Percentiles rank a stretch among this genome's conserved stretches.
These are phyloP conservation scores for Poa pratensis DNA, from an alignment of 176 grass and related monocot species.

Conservation along the genomic window DNA sequence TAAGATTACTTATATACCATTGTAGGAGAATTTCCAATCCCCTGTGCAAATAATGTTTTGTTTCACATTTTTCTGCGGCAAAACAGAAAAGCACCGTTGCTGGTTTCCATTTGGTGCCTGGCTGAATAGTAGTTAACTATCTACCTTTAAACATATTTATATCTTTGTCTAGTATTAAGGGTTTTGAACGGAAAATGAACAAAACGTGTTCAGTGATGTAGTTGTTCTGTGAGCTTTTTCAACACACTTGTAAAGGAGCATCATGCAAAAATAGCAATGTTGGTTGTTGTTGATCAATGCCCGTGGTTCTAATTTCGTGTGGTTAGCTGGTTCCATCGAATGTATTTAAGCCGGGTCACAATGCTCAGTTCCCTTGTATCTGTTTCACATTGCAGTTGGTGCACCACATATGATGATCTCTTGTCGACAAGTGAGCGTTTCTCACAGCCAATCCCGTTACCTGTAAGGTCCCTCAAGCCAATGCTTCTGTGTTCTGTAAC, in stretches of 20 bases:
- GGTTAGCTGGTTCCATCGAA: neutral
- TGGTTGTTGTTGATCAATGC: neutral
- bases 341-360: neutral
- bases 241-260: neutral
- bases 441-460: constrained; percentile 71
- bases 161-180: neutral
- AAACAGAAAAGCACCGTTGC: neutral
- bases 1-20: constrained; percentile 1
- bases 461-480: constrained; percentile 53
- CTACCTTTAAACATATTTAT: neutral
- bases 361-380: neutral
- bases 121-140: neutral
- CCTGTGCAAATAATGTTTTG: neutral
- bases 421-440: constrained; percentile 67
- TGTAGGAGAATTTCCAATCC: neutral
- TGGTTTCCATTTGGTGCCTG: neutral
- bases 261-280: neutral
- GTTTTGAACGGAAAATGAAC: neutral
- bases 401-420: constrained; percentile 80
- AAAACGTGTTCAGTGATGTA: constrained; percentile 22
- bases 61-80: constrained; percentile 2
- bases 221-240: neutral
- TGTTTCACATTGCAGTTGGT: constrained; percentile 59
- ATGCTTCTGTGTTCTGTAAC: neutral
- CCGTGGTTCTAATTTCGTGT: neutral